These are phyloP conservation scores for Russula foetens DNA, from an alignment of 768 basidiomycete genomes.

Conservation along the genomic window DNA sequence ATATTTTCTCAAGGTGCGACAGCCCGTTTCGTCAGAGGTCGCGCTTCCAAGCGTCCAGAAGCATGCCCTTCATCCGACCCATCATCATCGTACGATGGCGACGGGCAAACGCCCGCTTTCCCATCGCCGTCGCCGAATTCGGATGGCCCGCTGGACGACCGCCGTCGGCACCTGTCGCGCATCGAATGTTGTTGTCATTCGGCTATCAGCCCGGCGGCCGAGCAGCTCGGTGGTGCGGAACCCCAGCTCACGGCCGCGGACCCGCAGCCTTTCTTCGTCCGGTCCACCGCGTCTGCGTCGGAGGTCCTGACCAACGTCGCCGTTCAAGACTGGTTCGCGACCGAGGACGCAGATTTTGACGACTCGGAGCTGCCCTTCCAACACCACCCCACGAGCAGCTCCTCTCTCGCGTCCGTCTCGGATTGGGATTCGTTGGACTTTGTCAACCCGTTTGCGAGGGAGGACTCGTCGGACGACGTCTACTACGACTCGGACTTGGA, in stretches of 20 bases:
- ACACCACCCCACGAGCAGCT: background rate
- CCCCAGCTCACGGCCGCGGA: background rate
- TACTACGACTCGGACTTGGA: background rate
- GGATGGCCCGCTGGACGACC: background rate
- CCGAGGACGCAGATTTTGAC: background rate
- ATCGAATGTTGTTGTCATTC: background rate
- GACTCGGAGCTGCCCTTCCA: background rate
- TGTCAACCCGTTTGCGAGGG: background rate
- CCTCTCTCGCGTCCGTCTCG: background rate
- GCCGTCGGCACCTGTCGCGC: background rate
- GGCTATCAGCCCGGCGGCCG: background rate
- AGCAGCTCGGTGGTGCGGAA: background rate
- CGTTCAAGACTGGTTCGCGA: constrained; percentile 5
- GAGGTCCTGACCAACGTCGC: constrained; percentile 10
- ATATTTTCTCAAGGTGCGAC: background rate
- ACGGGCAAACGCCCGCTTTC: background rate
- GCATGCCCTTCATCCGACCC: background rate
- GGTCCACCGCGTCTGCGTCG: constrained; percentile 8
- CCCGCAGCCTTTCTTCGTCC: constrained; percentile 6
- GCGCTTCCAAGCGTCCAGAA: background rate
- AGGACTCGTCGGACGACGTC: background rate
- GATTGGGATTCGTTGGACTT: background rate
- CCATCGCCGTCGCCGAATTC: background rate
- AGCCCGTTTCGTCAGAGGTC: background rate
- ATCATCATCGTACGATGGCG: background rate